These are phyloP conservation scores for Pythium apleroticum DNA, from an alignment of 352 stramenopile genomes.

Conservation along the genomic window DNA sequence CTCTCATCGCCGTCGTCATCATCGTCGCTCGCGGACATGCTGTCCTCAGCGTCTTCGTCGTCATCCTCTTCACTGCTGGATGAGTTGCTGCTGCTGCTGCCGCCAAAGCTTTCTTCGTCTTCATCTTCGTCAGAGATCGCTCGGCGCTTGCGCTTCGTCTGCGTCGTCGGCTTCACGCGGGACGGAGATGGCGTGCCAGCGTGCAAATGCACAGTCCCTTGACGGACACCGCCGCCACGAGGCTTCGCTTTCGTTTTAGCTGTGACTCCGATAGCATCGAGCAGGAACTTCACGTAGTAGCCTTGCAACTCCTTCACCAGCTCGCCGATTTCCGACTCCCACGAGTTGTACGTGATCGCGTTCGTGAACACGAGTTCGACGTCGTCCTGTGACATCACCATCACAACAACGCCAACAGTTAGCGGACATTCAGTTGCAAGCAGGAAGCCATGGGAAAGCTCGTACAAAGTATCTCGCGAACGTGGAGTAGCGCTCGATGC, in stretches of 20 bases:
- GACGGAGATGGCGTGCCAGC: background rate
- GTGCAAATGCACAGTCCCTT: slow-evolving; percentile 1
- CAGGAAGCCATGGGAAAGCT: background rate
- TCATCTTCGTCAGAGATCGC: slow-evolving; percentile 48
- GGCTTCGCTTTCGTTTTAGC: slow-evolving; percentile 27
- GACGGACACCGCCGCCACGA: slow-evolving; percentile 4
- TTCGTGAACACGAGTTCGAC: slow-evolving; percentile 79
- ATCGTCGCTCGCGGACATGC: slow-evolving; percentile 31
- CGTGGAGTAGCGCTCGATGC: slow-evolving; percentile 65
- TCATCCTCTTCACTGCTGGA: slow-evolving; percentile 59
- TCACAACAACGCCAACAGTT: background rate
- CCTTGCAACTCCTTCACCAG: slow-evolving; percentile 67
- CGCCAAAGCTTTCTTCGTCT: slow-evolving; percentile 44
- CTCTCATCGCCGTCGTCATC: slow-evolving; percentile 27
- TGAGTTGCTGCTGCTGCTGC: slow-evolving; percentile 44
- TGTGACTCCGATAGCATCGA: slow-evolving; percentile 49
- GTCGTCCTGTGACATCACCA: slow-evolving; percentile 51
- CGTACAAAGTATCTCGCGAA: slow-evolving; percentile 84
- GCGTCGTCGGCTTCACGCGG: slow-evolving; percentile 20
- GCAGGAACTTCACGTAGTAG: slow-evolving; percentile 72
- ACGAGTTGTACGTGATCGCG: slow-evolving; percentile 78
- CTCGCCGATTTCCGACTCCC: slow-evolving; percentile 54
- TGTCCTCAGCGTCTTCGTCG: slow-evolving; percentile 43
- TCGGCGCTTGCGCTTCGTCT: slow-evolving; percentile 36
- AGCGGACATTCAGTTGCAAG: background rate